phyloP scores from a whole-genome alignment of 2,329 filamentous ascomycete genomes.

The Teratosphaeria epicoccoides region DNA sequence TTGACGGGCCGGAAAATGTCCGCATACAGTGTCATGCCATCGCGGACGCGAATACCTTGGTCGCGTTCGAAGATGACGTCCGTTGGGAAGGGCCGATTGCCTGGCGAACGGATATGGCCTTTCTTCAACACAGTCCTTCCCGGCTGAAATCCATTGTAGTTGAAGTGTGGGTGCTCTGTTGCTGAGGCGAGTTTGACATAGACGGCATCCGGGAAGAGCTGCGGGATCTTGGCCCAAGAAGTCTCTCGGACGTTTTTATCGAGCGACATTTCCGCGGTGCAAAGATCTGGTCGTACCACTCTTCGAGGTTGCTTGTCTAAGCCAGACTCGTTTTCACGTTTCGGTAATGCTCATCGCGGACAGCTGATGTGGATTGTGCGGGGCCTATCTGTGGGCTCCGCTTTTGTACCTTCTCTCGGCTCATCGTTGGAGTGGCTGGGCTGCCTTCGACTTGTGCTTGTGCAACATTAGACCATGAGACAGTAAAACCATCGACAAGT shows the following conservation, averaged over 20 bases:
- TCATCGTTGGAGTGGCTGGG: too few relatives aligned
- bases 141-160: neutral
- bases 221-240: neutral
- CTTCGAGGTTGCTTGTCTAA: too few relatives aligned
- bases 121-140: neutral
- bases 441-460: too few relatives aligned
- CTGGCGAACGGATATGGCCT: neutral
- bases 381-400: neutral
- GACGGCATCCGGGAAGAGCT: slow-evolving; percentile 1
- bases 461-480: too few relatives aligned
- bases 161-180: neutral
- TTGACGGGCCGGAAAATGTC: slow-evolving; percentile 35
- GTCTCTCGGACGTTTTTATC: neutral
- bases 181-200: neutral
- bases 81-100: neutral
- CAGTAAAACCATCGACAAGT: too few relatives aligned
- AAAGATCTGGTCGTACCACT: neutral
- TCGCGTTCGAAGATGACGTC: slow-evolving; percentile 28
- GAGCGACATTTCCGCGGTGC: neutral
- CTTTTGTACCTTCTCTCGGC: neutral
- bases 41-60: slow-evolving; percentile 32
- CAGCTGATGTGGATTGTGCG: neutral
- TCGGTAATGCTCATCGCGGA: neutral
- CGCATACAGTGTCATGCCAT: slow-evolving; percentile 32
- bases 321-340: too few relatives aligned